These are phyloP conservation scores for Diutina scorzettiae DNA, from an alignment of 1,139 yeast species.

Conservation along the genomic window DNA sequence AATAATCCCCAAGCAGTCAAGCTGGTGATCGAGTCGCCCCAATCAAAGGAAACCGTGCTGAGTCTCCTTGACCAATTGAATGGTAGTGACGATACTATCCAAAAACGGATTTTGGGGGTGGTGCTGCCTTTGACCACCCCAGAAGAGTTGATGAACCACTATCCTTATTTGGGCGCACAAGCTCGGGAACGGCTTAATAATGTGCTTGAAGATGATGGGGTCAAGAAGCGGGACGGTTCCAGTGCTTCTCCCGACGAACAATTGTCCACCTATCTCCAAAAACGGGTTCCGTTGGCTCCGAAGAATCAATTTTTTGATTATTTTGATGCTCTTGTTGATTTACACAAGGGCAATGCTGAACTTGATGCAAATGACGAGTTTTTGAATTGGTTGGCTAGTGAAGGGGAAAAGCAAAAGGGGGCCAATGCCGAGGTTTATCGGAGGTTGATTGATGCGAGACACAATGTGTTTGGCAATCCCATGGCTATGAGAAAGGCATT, in stretches of 20 bases:
- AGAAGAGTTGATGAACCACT: constrained; percentile 16
- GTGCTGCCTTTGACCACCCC: constrained; percentile 28
- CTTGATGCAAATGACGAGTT: constrained; percentile 24
- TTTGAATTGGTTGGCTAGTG: constrained; percentile 51
- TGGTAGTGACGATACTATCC: constrained; percentile 18
- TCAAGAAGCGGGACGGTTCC: constrained; percentile 10
- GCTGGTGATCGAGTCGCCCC: constrained; percentile 12
- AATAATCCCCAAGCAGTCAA: constrained; percentile 60
- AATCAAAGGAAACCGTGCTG: not conserved
- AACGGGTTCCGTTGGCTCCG: constrained; percentile 10
- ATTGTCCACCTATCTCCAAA: constrained; percentile 22
- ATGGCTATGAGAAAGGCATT: constrained; percentile 43
- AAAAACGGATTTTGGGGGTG: constrained; percentile 38
- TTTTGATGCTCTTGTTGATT: constrained; percentile 30
- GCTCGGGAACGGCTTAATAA: constrained; percentile 25
- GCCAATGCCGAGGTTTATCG: constrained; percentile 24
- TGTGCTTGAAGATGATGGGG: constrained; percentile 27
- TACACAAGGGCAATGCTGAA: constrained; percentile 16
- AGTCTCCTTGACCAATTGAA: not conserved
- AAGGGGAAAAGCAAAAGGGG: constrained; percentile 29
- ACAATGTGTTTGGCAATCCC: constrained; percentile 69
- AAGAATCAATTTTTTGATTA: constrained; percentile 27
- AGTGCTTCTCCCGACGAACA: constrained; percentile 13
- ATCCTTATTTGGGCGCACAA: constrained; percentile 17
- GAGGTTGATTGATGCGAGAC: constrained; percentile 48